These are phyloP conservation scores for Talaromyces sp. DNA, from an alignment of 2,329 filamentous ascomycete genomes.

Conservation along the genomic window DNA sequence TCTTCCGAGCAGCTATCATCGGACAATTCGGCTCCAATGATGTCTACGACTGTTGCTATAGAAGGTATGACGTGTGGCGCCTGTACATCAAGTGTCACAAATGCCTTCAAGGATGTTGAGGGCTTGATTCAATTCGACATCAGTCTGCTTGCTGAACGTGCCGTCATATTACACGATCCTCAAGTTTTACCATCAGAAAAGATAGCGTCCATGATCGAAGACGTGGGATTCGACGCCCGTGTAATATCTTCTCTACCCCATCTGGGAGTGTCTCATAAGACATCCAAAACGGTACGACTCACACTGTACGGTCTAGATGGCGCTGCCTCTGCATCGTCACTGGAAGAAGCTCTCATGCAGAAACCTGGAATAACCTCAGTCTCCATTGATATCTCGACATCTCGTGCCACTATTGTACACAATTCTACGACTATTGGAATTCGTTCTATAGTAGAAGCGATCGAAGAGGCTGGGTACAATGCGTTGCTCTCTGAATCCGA, in stretches of 20 bases:
- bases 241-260: constrained; percentile 71
- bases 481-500: constrained; percentile 85
- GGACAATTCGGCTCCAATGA: constrained; percentile 33
- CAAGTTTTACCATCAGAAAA: constrained; percentile 64
- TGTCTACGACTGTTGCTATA: constrained; percentile 79
- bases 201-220: constrained; percentile 79
- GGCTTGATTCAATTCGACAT: constrained; percentile 90
- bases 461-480: constrained; percentile 81
- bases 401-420: constrained; percentile 68
- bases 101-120: constrained; percentile 69
- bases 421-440: constrained; percentile 68
- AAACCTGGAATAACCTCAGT: constrained; percentile 70
- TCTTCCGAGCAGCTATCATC: constrained; percentile 27
- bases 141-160: constrained; percentile 85
- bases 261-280: constrained; percentile 49
- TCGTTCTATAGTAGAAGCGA: constrained; percentile 71
- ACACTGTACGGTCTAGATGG: constrained; percentile 78
- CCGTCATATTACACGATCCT: constrained; percentile 78
- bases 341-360: constrained; percentile 63
- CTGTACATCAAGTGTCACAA: constrained; percentile 86
- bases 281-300: constrained; percentile 63
- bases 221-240: constrained; percentile 79
- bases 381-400: constrained; percentile 66
- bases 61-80: constrained; percentile 98
- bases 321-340: constrained; percentile 61